Evolutionary conservation across 108 stramenopile genomes (phyloP), one percentile per base, ranked within the genome.

Genomic region (Nitzschia palea): DNA sequence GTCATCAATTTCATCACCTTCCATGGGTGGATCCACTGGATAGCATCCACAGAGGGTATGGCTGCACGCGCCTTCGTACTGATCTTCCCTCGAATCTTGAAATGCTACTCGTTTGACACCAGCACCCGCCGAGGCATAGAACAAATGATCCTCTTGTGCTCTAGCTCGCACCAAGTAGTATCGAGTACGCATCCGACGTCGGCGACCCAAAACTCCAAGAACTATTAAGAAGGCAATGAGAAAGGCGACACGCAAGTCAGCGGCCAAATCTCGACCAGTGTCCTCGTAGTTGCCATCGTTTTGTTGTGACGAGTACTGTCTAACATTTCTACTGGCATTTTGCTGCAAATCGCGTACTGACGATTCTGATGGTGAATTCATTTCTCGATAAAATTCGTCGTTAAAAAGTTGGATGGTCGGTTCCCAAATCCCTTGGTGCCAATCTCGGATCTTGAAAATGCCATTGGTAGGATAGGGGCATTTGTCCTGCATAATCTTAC

Each of bases 31-130:
- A 71, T 94, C 93, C 9, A 83, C 77, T 33, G 93, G 93, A 76
- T 94, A 94, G 70, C 93, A 94, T 22, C 93, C 93, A 60, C 82
- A 88, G 0, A 94, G 68, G 0, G 89, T 89, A 67, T 94, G 93
- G 66, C 82, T 82, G 60, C 93, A 94, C 3, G 88, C 93, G n/a
- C 88, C 89, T 47, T 94, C 88, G 65, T 86, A 91, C 55, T 89
- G 79, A 64, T 87, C 85, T 65, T 94, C 93, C 28, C 80, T 52
- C n/a, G 79, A 83, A 36, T 80, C 80, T 51, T 86, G 81, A 22
- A 85, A 80, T 23, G 74, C 75, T 12, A 84, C 52, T 20, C 78
- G 74, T 23, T 76, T 68, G 44, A 63, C 44, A 22, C 75, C 81
- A 26, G 67, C 68, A 18, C 75, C 74, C n/a, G 86, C 42, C 25